A percentile compares a stretch with the other conserved stretches of the same genome.
phyloP scores from a whole-genome alignment of 2,329 filamentous ascomycete genomes.

The Sphaerulina musiva region DNA sequence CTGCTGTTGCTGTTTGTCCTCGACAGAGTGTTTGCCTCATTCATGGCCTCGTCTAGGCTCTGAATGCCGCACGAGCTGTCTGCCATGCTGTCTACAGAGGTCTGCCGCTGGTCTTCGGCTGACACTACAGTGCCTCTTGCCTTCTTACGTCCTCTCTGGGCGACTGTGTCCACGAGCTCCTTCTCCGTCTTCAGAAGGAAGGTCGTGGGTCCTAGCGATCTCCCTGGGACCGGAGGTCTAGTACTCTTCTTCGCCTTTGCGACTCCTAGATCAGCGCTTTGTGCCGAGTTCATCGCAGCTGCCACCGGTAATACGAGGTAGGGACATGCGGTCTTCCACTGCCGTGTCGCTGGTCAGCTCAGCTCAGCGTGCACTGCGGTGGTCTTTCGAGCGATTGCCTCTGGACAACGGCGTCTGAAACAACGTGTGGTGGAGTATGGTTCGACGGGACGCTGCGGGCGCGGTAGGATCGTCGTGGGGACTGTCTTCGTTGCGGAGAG shows the following conservation, averaged over 20 bases:
- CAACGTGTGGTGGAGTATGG: not conserved
- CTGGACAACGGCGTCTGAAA: not conserved
- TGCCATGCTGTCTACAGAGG: constrained; percentile 26
- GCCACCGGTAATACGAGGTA: not conserved
- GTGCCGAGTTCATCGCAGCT: constrained; percentile 10
- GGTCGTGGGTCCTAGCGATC: constrained; percentile 42
- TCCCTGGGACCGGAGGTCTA: not conserved
- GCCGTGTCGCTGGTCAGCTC: not conserved
- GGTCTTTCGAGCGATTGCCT: no score
- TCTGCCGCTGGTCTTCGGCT: constrained; percentile 12
- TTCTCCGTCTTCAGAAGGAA: constrained; percentile 55
- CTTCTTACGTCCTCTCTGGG: constrained; percentile 22
- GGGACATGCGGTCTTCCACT: not conserved
- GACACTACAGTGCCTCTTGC: constrained; percentile 20
- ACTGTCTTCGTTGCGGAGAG: no score
- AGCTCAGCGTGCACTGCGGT: no score
- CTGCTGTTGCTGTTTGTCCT: constrained; percentile 25
- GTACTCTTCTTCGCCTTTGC: constrained; percentile 7
- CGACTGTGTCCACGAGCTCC: constrained; percentile 37
- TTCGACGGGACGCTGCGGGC: not conserved
- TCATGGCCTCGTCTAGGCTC: constrained; percentile 50
- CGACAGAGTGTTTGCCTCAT: constrained; percentile 26
- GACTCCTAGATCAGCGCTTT: not conserved
- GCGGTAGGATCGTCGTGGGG: no score
- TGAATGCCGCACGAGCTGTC: constrained; percentile 52